These are phyloP conservation scores for Alternaria consortialis DNA, from an alignment of 2,329 filamentous ascomycete species.

Conservation along the genomic window DNA sequence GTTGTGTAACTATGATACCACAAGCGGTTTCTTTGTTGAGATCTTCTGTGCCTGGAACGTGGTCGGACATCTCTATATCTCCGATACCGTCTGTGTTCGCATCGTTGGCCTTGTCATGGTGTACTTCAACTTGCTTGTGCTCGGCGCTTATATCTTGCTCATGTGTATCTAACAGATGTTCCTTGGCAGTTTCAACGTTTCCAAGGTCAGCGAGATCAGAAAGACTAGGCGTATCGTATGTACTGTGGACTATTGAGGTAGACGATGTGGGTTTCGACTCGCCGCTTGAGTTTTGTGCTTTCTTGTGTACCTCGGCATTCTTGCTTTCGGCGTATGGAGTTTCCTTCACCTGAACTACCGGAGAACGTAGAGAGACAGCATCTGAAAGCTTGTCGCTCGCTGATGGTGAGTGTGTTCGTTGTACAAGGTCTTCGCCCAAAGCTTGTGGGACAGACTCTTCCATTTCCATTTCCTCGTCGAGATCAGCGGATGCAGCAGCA, in stretches of 20 bases:
- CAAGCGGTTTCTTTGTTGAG: neutral
- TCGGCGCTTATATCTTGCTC: neutral
- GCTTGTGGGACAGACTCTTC: slow-evolving; percentile 40
- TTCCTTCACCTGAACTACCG: slow-evolving; percentile 41
- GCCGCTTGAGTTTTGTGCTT: slow-evolving; percentile 22
- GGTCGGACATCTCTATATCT: slow-evolving; percentile 4
- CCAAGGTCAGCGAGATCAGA: slow-evolving; percentile 1
- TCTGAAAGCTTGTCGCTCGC: neutral
- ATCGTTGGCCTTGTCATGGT: neutral
- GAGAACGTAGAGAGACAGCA: neutral
- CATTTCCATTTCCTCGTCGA: slow-evolving; percentile 45
- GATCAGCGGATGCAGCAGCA: slow-evolving; percentile 11
- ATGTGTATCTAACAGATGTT: neutral
- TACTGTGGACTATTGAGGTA: slow-evolving; percentile 36
- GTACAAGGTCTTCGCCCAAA: slow-evolving; percentile 34
- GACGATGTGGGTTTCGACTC: slow-evolving; percentile 32
- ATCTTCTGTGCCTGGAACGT: neutral
- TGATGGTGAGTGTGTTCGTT: neutral
- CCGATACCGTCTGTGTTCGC: too few species aligned
- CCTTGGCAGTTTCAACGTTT: neutral
- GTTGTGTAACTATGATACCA: neutral
- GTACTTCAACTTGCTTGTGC: neutral
- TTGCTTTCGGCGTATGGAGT: slow-evolving; percentile 39
- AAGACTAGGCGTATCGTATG: slow-evolving; percentile 31
- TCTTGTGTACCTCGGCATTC: slow-evolving; percentile 9